Conservation (phyloP, 2,329 filamentous ascomycete species). For the Colletotrichum nymphaeae region DNA sequence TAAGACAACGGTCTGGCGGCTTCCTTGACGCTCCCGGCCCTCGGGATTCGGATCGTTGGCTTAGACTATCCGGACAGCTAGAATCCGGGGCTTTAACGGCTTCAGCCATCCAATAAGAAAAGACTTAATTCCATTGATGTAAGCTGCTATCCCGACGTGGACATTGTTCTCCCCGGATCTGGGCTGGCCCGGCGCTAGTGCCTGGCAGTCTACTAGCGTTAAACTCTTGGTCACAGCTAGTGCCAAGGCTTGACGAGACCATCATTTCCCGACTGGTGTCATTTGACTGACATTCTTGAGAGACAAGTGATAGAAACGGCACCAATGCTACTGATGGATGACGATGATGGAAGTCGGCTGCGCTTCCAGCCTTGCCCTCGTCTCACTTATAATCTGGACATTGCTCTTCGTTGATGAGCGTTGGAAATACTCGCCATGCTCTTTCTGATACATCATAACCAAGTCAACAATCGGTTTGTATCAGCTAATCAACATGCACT, state of each 20-base stretch:
- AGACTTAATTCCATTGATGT: neutral
- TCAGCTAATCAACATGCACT: conserved; percentile 40
- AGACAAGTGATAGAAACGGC: neutral
- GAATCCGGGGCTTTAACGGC: neutral
- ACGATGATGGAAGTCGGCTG: neutral
- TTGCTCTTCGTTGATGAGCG: neutral
- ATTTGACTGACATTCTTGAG: neutral
- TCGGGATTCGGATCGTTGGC: neutral
- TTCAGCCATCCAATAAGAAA: conserved; percentile 9
- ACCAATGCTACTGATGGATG: neutral
- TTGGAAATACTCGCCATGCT: neutral
- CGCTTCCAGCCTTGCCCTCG: neutral
- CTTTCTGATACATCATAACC: neutral
- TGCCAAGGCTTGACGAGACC: conserved; percentile 14
- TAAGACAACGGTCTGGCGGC: neutral
- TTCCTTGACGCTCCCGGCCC: neutral
- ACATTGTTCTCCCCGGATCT: conserved; percentile 16
- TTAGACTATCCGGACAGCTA: conserved; percentile 7
- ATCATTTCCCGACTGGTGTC: conserved; percentile 6
- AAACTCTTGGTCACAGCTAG: neutral
- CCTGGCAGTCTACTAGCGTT: conserved; percentile 3
- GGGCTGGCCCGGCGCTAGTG: conserved; percentile 22
- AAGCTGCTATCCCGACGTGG: neutral
- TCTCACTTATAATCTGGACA: neutral
- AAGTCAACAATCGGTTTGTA: neutral